Conservation (phyloP, 106 monocot species). For the Alisma plantagoaquatica region DNA sequence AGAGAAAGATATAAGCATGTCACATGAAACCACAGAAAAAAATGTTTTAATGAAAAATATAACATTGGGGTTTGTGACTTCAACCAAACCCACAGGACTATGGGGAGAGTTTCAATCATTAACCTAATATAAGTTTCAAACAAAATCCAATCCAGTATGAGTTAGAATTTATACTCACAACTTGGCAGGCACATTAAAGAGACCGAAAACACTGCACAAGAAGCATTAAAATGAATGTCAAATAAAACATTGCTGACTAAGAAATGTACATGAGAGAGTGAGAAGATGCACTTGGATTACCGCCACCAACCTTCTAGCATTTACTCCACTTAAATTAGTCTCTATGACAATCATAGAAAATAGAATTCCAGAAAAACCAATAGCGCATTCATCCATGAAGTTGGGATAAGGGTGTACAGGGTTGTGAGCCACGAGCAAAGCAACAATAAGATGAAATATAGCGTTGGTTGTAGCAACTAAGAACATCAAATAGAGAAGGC, state of each 20-base stretch:
- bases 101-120: too few species aligned
- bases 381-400: constrained; percentile 72
- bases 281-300: too few species aligned
- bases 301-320: constrained; percentile 74
- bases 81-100: too few species aligned
- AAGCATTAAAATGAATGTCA: too few species aligned
- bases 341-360: constrained; percentile 97
- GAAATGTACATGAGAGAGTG: too few species aligned
- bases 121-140: too few species aligned
- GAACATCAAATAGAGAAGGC: constrained; percentile 67
- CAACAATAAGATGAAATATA: constrained; percentile 64
- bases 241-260: too few species aligned
- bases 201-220: constrained; percentile 87
- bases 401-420: constrained; percentile 40
- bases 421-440: constrained; percentile 57
- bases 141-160: constrained; percentile 8
- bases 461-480: constrained; percentile 76
- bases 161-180: constrained; percentile 41
- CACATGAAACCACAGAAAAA: too few species aligned
- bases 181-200: constrained; percentile 91
- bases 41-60: too few species aligned
- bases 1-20: too few species aligned
- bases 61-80: too few species aligned
- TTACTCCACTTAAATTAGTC: constrained; percentile 72
- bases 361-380: constrained; percentile 92